Percentiles rank a stretch among this genome's conserved stretches.
Evolutionary conservation across 2,329 filamentous ascomycete species (phyloP).

Genomic region (Monosporascus sp.): DNA sequence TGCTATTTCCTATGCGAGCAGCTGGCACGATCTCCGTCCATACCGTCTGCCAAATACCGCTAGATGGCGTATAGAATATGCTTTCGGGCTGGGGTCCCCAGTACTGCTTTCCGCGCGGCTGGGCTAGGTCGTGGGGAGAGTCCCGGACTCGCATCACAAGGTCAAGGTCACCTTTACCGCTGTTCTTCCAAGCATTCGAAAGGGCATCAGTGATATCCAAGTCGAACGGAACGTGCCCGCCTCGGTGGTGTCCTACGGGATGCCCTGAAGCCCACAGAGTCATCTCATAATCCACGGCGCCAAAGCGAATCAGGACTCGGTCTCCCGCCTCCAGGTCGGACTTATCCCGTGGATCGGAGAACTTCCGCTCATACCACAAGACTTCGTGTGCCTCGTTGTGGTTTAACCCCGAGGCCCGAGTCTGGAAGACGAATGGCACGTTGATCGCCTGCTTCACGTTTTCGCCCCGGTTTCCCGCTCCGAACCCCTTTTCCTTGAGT

Average conservation of each 20-base stretch:
- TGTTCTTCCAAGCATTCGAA: constrained; percentile 13
- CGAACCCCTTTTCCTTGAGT: constrained; percentile 41
- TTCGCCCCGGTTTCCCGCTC: constrained; percentile 24
- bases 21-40: constrained; percentile 52
- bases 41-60: constrained; percentile 54
- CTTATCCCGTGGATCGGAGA: constrained; percentile 43
- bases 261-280: constrained; percentile 51
- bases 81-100: constrained; percentile 57
- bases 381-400: constrained; percentile 60
- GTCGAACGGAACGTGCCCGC: constrained; percentile 54
- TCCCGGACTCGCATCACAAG: constrained; percentile 57
- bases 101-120: constrained; percentile 65
- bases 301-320: constrained; percentile 48
- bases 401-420: constrained; percentile 56
- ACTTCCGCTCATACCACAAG: constrained; percentile 57
- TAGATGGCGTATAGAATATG: constrained; percentile 54
- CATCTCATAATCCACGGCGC: constrained; percentile 58
- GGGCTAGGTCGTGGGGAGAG: constrained; percentile 58
- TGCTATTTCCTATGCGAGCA: constrained; percentile 48
- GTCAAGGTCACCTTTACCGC: constrained; percentile 26
- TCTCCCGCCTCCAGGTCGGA: constrained; percentile 35
- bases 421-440: constrained; percentile 63
- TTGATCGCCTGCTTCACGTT: constrained; percentile 48
- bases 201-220: constrained; percentile 52
- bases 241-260: constrained; percentile 48